Evolutionary conservation across 2,329 filamentous ascomycete species (phyloP), one percentile per base, ranked within the genome.

Genomic region (Blumeria hordei): DNA sequence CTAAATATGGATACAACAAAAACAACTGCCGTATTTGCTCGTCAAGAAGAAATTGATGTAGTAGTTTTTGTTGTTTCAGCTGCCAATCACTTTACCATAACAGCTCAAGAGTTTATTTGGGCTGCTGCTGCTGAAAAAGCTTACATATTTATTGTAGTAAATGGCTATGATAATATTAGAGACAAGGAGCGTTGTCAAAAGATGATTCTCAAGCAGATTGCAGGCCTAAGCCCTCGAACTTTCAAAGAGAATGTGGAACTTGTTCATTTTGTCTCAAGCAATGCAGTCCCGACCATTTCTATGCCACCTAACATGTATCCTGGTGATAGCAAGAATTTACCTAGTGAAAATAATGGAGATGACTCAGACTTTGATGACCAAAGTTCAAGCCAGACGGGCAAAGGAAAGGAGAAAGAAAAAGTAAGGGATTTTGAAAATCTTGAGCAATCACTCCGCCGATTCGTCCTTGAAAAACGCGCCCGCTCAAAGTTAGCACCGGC

Each of bases 61-160:
- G 92, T 98, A 0, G 88, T 98, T 0, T 98, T 98, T 63, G 92
- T 98, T 36, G 92, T 98, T 5, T 95, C 88, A 10, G 92, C 92
- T 2, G 88, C 90, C 32, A 98, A 98, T 61, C 92, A 98, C 68
- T 96, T 98, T 65, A 98, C 92, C 0, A 80, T 94, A 55, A 94
- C 92, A 0, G 88, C 92, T n/a, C 93, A 85, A 68, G 92, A 98
- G 63, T 98, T 98, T 64, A 94, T 98, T 58, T 85, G 85, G 73
- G 90, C 90, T 53, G 92, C 92, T 1, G 92, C 92, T 0, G 80
- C 90, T 43, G 92, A 98, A 65, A 98, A 98, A 69, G 90, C 92
- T 0, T 98, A 98, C 65, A 88, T 98, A 59, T 98, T 98, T 67
- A 94, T 98, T 68, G 92, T 98, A 12, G 92, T 98, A 60, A 98